phyloP scores from a whole-genome alignment of 176 grass and related monocot genomes.

The Oropetium thomaeum region DNA sequence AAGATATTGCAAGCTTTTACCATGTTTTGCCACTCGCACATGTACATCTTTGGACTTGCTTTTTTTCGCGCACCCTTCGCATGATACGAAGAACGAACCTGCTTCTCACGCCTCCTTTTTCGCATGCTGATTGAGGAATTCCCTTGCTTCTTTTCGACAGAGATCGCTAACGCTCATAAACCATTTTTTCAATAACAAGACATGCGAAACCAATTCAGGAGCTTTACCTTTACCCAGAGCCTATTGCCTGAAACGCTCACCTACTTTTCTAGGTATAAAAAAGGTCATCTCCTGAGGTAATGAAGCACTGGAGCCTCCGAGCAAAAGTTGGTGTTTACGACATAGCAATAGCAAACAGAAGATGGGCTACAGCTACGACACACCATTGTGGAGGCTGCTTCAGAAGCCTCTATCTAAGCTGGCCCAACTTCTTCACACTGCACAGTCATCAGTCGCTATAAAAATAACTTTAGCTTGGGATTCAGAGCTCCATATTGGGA shows the following conservation, averaged over 20 bases:
- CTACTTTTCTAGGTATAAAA: conserved; percentile 31
- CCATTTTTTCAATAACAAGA: background rate
- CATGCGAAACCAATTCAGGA: background rate
- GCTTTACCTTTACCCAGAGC: background rate
- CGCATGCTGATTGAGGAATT: background rate
- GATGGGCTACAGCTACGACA: conserved; percentile 24
- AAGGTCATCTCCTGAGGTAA: conserved; percentile 40
- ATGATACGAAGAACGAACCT: background rate
- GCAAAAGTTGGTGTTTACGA: conserved; percentile 10
- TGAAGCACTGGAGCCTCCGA: conserved; percentile 7
- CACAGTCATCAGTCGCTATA: conserved; percentile 20
- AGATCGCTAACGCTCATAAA: background rate
- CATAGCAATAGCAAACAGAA: background rate
- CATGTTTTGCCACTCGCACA: conserved; percentile 6
- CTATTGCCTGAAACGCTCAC: conserved; percentile 11
- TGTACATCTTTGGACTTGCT: background rate
- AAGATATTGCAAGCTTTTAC: background rate
- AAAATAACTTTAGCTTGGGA: background rate
- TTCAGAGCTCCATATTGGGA: conserved; percentile 15
- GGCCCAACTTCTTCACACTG: background rate
- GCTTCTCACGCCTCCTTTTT: background rate
- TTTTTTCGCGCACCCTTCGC: background rate
- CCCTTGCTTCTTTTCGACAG: background rate
- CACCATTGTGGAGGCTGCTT: conserved; percentile 36
- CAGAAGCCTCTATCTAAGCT: conserved; percentile 5